Percentiles rank a stretch among this genome's conserved stretches.
phyloP scores from a whole-genome alignment of 2,329 filamentous ascomycete species.

The Emergomyces pasteurianus region DNA sequence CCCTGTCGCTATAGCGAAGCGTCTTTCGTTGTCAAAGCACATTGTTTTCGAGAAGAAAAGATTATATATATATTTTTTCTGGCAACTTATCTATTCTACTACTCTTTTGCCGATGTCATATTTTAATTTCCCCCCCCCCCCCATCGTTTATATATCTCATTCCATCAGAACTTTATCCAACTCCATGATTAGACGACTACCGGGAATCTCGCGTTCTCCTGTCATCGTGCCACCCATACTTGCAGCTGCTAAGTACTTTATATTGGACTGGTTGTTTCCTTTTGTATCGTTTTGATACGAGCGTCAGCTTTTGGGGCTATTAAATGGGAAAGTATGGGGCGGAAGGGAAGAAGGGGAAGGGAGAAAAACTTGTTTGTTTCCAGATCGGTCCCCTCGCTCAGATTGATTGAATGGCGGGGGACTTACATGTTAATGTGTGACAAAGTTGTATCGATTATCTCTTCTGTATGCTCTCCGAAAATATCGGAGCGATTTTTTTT shows the following conservation, averaged over 20 bases:
- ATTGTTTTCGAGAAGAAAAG: background rate
- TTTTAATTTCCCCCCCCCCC: background rate
- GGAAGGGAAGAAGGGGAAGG: background rate
- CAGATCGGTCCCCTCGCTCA: background rate
- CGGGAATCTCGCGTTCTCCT: background rate
- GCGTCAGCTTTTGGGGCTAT: background rate
- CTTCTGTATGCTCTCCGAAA: background rate
- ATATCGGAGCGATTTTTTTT: background rate
- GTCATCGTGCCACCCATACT: background rate
- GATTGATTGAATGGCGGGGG: background rate
- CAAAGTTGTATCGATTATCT: background rate
- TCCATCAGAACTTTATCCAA: background rate
- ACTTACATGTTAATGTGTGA: background rate
- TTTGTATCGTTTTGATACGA: background rate
- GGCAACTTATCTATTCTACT: background rate
- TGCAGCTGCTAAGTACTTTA: background rate
- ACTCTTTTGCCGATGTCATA: background rate
- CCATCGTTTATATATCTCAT: background rate
- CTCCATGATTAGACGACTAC: background rate
- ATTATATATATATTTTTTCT: background rate
- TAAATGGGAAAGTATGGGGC: background rate
- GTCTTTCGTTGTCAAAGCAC: background rate
- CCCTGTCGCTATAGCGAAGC: background rate
- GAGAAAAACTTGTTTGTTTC: background rate
- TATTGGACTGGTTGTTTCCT: background rate